These are phyloP conservation scores for Penicilliopsis zonata DNA, from an alignment of 495 filamentous ascomycete species.

Conservation along the genomic window DNA sequence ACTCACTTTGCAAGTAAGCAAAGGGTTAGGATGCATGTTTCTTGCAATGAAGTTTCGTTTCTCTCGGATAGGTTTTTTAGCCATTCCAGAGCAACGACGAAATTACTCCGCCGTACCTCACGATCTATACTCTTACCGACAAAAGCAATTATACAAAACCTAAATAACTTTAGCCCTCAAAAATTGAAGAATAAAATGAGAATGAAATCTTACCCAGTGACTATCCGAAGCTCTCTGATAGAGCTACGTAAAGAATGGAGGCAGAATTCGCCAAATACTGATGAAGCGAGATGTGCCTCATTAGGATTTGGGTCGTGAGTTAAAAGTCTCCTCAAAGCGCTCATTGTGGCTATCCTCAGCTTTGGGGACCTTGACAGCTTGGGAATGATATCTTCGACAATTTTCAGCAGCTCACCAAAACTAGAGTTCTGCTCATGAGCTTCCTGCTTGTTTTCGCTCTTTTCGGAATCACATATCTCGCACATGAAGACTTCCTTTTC, in stretches of 20 bases:
- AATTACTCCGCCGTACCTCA: constrained; percentile 48
- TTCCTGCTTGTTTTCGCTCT: constrained; percentile 5
- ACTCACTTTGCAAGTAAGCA: constrained; percentile 61
- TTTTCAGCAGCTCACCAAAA: constrained; percentile 34
- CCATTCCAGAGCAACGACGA: constrained; percentile 51
- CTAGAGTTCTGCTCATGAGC: constrained; percentile 12
- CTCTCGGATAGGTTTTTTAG: constrained; percentile 59
- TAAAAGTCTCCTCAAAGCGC: constrained; percentile 53
- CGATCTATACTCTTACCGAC: constrained; percentile 36
- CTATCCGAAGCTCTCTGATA: constrained; percentile 71
- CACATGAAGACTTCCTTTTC: constrained; percentile 19
- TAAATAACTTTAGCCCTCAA: constrained; percentile 24
- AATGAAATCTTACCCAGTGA: constrained; percentile 44
- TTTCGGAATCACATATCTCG: constrained; percentile 21
- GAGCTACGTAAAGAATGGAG: constrained; percentile 71
- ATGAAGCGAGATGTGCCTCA: constrained; percentile 53
- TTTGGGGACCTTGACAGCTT: constrained; percentile 46
- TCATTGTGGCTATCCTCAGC: constrained; percentile 60
- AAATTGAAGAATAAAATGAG: constrained; percentile 1
- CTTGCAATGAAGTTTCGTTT: constrained; percentile 50
- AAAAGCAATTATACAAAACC: constrained; percentile 54
- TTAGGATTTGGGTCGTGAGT: constrained; percentile 44
- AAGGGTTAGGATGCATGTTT: constrained; percentile 77
- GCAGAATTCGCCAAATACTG: constrained; percentile 64
- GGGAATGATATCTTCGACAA: constrained; percentile 44